Percentiles rank a stretch among this genome's conserved stretches.
phyloP scores from a whole-genome alignment of 768 basidiomycete genomes.

The Flagelloscypha sp. region DNA sequence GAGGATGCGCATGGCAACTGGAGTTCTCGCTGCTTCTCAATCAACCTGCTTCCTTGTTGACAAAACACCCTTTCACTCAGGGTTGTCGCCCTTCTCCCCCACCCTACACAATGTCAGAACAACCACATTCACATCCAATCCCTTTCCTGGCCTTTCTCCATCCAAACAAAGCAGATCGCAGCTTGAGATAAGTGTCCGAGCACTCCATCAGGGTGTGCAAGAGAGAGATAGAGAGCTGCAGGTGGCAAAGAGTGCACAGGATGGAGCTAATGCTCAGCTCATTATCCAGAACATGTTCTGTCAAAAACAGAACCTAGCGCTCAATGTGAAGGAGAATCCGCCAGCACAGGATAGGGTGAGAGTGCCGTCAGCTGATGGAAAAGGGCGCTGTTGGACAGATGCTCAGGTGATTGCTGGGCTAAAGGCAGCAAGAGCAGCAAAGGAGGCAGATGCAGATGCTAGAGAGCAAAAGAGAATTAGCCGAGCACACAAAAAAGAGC shows the following conservation, averaged over 20 bases:
- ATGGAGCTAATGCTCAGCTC: conserved; percentile 13
- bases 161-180: too few relatives aligned
- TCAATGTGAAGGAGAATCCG: conserved; percentile 11
- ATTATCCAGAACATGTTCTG: conserved; percentile 14
- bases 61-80: too few relatives aligned
- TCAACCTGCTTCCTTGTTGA: conserved; percentile 19
- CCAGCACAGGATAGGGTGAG: conserved; percentile 3
- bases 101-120: too few relatives aligned
- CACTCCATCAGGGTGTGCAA: too few relatives aligned
- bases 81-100: too few relatives aligned
- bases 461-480: conserved; percentile 1
- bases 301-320: conserved; percentile 8
- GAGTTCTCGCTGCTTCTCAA: conserved; percentile 11
- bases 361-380: conserved; percentile 5
- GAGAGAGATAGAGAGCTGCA: too few relatives aligned
- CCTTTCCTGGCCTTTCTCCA: too few relatives aligned
- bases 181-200: too few relatives aligned
- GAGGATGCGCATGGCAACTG: conserved; percentile 13
- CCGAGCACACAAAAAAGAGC: background rate
- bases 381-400: conserved; percentile 8
- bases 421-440: conserved; percentile 7
- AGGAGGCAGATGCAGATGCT: conserved; percentile 6
- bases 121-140: too few relatives aligned
- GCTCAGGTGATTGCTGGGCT: conserved; percentile 4
- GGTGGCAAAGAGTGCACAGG: too few relatives aligned